Percentiles rank a stretch among this genome's conserved stretches.
phyloP scores from a whole-genome alignment of 2,329 filamentous ascomycete genomes.

The Fonsecaea erecta region DNA sequence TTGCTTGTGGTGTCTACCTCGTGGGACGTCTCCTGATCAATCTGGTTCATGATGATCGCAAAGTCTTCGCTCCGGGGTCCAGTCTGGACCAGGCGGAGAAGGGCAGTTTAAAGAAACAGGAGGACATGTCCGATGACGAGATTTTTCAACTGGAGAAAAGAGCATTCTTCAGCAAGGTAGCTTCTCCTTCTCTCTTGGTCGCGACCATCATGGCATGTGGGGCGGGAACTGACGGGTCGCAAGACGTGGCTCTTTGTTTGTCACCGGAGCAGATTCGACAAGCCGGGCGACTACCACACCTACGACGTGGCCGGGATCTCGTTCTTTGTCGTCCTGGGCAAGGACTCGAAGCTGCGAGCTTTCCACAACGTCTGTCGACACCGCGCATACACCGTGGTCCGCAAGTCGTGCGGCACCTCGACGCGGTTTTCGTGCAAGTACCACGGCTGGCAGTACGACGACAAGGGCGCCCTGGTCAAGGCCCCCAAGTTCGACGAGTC shows the following conservation, averaged over 20 bases:
- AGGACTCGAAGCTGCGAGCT: slow-evolving; percentile 59
- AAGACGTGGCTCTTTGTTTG: slow-evolving; percentile 45
- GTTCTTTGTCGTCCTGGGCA: slow-evolving; percentile 60
- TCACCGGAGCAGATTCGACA: slow-evolving; percentile 52
- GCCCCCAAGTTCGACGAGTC: slow-evolving; percentile 64
- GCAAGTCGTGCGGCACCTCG: slow-evolving; percentile 55
- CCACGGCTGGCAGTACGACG: slow-evolving; percentile 67
- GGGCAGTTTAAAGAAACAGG: slow-evolving; percentile 24
- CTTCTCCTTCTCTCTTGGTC: slow-evolving; percentile 61
- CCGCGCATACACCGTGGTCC: slow-evolving; percentile 64
- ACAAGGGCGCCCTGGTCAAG: slow-evolving; percentile 63
- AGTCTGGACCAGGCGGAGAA: slow-evolving; percentile 29
- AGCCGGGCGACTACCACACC: slow-evolving; percentile 62
- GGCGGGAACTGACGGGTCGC: slow-evolving; percentile 12
- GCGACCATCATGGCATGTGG: slow-evolving; percentile 46
- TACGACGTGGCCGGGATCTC: slow-evolving; percentile 62
- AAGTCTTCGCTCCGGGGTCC: slow-evolving; percentile 7
- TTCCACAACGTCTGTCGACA: slow-evolving; percentile 69
- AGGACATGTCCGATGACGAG: slow-evolving; percentile 40
- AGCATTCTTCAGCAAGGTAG: slow-evolving; percentile 57
- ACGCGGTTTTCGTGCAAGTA: slow-evolving; percentile 61
- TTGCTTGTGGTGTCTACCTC: slow-evolving; percentile 26
- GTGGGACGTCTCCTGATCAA: slow-evolving; percentile 23
- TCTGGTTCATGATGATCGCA: slow-evolving; percentile 7
- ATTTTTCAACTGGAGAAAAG: slow-evolving; percentile 56